Conservation (phyloP, 345 rosid species). For the Linum trigynum region DNA sequence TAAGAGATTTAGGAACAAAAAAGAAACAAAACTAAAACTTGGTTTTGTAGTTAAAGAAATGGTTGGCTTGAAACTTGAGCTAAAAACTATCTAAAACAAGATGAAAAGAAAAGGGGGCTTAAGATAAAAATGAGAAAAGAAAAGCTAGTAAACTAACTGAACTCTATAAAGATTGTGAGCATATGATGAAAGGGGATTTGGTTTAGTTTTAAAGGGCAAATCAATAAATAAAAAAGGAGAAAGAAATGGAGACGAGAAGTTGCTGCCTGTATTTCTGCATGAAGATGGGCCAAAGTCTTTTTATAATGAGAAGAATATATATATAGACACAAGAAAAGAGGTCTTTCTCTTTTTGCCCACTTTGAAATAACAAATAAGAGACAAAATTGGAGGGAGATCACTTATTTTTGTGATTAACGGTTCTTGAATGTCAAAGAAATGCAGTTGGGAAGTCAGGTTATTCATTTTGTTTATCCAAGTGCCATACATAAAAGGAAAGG, state of each 20-base stretch:
- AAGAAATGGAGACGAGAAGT: neutral
- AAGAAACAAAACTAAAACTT: slow-evolving; percentile 13
- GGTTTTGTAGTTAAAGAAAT: slow-evolving; percentile 32
- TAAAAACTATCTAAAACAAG: slow-evolving; percentile 22
- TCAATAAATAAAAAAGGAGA: too few relatives aligned
- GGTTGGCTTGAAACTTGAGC: slow-evolving; percentile 36
- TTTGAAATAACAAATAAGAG: neutral
- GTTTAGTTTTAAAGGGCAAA: slow-evolving; percentile 6
- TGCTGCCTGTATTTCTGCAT: neutral
- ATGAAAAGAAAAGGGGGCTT: neutral
- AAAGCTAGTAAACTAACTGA: slow-evolving; percentile 46
- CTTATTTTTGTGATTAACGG: neutral
- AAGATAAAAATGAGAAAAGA: neutral
- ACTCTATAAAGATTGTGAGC: slow-evolving; percentile 38
- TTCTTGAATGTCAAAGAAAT: neutral
- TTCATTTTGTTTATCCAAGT: too few relatives aligned
- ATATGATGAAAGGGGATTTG: slow-evolving; percentile 30
- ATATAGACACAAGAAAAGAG: neutral
- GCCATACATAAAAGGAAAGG: neutral
- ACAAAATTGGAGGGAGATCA: neutral
- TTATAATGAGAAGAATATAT: too few relatives aligned
- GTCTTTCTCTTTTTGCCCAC: neutral
- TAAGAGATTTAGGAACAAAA: slow-evolving; percentile 21
- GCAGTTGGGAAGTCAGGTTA: neutral
- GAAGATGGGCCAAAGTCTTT: neutral